Conservation (phyloP, 2,329 filamentous ascomycete species). For the Lojkania enalia region DNA sequence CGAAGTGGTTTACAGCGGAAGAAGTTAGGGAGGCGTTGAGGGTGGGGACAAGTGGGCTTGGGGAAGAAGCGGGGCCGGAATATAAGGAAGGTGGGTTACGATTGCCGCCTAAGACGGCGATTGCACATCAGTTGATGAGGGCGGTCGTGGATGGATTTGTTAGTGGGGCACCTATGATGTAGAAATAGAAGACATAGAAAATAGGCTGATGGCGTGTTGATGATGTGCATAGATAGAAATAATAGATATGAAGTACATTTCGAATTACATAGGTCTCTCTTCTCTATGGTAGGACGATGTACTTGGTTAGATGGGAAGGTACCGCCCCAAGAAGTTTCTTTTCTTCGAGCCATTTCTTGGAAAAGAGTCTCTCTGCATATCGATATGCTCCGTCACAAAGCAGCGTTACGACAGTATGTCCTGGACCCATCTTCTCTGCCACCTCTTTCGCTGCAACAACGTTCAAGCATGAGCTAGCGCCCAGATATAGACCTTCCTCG, state of each 20-base stretch:
- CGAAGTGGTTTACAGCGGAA: conserved; percentile 82
- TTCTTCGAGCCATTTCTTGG: conserved; percentile 81
- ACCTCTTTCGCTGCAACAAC: conserved; percentile 95
- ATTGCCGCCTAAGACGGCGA: conserved; percentile 83
- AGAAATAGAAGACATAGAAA: no score
- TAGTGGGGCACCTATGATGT: conserved; percentile 53
- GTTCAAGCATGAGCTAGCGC: conserved; percentile 90
- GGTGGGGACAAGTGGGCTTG: conserved; percentile 68
- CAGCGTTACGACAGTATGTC: conserved; percentile 89
- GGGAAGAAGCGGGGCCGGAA: conserved; percentile 63
- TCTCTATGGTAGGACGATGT: conserved; percentile 82
- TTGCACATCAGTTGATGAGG: conserved; percentile 84
- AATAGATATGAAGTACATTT: neutral
- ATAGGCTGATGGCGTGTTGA: no score
- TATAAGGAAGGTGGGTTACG: conserved; percentile 78
- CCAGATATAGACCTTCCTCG: conserved; percentile 93
- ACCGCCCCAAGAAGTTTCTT: conserved; percentile 83
- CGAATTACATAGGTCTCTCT: no score
- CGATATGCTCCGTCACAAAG: conserved; percentile 96
- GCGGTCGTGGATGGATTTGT: conserved; percentile 79
- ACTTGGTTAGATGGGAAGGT: conserved; percentile 84
- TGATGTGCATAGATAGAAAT: no score
- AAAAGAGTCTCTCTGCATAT: conserved; percentile 93
- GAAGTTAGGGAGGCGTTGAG: conserved; percentile 76
- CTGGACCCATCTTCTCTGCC: conserved; percentile 84